These are phyloP conservation scores for Suillus spraguei DNA, from an alignment of 768 basidiomycete species.

Conservation along the genomic window DNA sequence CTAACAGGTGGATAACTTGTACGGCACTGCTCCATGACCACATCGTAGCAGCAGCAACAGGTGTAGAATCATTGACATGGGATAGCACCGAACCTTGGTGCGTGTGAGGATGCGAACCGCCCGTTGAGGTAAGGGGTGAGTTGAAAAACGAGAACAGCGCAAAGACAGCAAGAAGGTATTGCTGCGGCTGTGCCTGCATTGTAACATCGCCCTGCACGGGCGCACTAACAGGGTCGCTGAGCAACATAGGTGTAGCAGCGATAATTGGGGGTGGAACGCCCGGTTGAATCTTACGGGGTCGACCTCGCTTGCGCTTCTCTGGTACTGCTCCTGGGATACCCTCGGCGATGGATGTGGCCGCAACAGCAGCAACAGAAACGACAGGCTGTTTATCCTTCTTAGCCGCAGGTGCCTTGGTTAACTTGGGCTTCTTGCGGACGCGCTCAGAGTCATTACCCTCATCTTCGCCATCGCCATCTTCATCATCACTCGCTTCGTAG, in stretches of 20 bases:
- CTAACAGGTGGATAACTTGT: conserved; percentile 67
- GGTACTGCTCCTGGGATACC: conserved; percentile 40
- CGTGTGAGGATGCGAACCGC: conserved; percentile 40
- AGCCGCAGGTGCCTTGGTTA: conserved; percentile 40
- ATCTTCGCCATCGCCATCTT: conserved; percentile 42
- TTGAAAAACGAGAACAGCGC: conserved; percentile 88
- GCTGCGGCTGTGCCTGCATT: conserved; percentile 38
- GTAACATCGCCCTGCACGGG: conserved; percentile 16
- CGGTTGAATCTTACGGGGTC: conserved; percentile 73
- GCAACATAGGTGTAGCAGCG: conserved; percentile 24
- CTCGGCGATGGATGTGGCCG: conserved; percentile 28
- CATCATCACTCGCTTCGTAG: conserved; percentile 42
- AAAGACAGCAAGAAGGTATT: conserved; percentile 82
- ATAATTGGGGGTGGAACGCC: conserved; percentile 40
- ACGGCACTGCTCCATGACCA: conserved; percentile 56
- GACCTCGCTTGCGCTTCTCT: conserved; percentile 83
- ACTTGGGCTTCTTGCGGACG: conserved; percentile 67
- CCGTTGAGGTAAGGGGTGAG: conserved; percentile 58
- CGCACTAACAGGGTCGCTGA: conserved; percentile 19
- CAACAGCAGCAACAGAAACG: conserved; percentile 30
- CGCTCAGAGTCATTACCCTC: conserved; percentile 44
- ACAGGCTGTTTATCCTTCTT: conserved; percentile 47
- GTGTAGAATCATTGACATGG: conserved; percentile 31
- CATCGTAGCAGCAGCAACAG: conserved; percentile 11
- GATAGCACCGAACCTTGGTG: conserved; percentile 64